A percentile compares a stretch with the other conserved stretches of the same genome.
Evolutionary conservation across 805 yeast species (phyloP).

Genomic region (Wickerhamiella occidentalis): DNA sequence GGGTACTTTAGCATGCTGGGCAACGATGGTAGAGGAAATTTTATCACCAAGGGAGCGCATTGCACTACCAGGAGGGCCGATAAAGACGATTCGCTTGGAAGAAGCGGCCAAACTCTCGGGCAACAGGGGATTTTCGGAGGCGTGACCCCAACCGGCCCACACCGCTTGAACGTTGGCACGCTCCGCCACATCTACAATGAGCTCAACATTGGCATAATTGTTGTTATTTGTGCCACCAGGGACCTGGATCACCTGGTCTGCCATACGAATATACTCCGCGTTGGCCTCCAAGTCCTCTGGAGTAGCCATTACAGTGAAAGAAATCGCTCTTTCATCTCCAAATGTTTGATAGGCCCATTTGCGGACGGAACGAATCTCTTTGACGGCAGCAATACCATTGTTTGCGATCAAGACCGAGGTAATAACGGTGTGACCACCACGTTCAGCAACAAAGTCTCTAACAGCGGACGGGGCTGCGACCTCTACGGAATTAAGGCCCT

Average conservation of each 20-base stretch:
- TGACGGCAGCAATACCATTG: constrained; percentile 98
- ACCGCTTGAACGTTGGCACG: constrained; percentile 95
- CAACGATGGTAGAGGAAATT: constrained; percentile 94
- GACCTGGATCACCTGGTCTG: constrained; percentile 94
- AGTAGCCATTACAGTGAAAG: constrained; percentile 97
- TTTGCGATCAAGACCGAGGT: constrained; percentile 78
- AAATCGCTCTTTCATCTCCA: constrained; percentile 86
- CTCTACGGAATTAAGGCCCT: constrained; percentile 69
- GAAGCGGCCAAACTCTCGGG: constrained; percentile 94
- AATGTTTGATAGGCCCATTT: constrained; percentile 99
- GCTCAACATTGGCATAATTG: constrained; percentile 94
- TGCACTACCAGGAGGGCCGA: constrained; percentile 98
- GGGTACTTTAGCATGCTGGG: constrained; percentile 96
- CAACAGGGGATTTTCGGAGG: constrained; percentile 91
- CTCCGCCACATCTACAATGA: constrained; percentile 94
- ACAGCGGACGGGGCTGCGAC: constrained; percentile 59
- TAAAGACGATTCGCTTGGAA: constrained; percentile 77
- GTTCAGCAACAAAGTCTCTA: constrained; percentile 70
- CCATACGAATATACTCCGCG: constrained; percentile 97
- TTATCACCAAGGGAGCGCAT: constrained; percentile 99
- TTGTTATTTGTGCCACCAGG: constrained; percentile 99
- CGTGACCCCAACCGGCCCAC: constrained; percentile 99
- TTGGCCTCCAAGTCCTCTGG: constrained; percentile 98
- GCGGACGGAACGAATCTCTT: constrained; percentile 92
- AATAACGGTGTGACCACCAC: constrained; percentile 93